Conservation (phyloP, 306 rosid species). For the Pyrus bretschneideri region DNA sequence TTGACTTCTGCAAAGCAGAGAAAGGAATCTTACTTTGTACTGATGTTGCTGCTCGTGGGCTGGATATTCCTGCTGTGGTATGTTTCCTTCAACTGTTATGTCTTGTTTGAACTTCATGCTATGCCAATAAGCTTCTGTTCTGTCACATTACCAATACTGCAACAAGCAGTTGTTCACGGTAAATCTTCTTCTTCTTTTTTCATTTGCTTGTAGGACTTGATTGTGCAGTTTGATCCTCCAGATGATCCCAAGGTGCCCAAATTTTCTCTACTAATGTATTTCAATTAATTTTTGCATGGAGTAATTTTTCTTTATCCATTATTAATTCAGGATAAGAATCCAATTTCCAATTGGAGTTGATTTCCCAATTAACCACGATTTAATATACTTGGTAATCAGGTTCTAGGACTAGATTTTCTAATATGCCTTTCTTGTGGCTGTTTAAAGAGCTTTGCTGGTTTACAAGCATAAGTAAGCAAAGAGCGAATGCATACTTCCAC, state of each 20-base stretch:
- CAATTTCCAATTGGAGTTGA: too few relatives aligned
- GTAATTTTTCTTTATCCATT: constrained; percentile 1
- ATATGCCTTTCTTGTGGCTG: too few relatives aligned
- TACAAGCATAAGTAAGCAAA: too few relatives aligned
- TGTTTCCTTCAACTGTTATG: neutral
- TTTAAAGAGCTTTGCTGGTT: too few relatives aligned
- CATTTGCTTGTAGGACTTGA: constrained; percentile 72
- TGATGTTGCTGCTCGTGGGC: constrained; percentile 98
- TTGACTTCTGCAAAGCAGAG: constrained; percentile 74
- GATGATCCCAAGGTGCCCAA: constrained; percentile 83
- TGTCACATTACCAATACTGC: neutral
- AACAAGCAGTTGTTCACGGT: neutral
- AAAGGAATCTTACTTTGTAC: constrained; percentile 90
- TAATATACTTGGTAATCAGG: too few relatives aligned
- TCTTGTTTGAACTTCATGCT: too few relatives aligned
- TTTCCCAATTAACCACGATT: too few relatives aligned
- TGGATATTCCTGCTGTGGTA: constrained; percentile 89
- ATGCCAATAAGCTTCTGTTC: neutral
- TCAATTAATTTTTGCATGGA: neutral
- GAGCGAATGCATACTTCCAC: too few relatives aligned
- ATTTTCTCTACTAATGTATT: neutral
- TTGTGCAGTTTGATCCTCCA: constrained; percentile 98
- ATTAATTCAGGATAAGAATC: neutral
- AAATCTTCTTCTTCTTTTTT: neutral
- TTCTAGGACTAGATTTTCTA: too few relatives aligned